Conservation (phyloP, 208 protist species). For the Leishmania aethiopica region DNA sequence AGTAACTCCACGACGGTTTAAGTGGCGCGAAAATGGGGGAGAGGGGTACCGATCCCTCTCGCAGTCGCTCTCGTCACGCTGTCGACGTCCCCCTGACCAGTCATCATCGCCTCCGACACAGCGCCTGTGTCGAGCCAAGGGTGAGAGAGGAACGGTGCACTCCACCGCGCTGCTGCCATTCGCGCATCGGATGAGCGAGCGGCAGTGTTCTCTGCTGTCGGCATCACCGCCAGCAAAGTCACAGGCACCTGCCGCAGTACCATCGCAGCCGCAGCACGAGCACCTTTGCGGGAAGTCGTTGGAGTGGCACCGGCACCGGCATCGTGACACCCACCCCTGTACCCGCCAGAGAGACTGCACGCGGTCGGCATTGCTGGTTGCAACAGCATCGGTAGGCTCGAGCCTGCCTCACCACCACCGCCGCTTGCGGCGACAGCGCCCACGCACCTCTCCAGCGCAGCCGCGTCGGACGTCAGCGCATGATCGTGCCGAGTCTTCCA, state of each 20-base stretch:
- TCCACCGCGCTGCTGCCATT: not conserved
- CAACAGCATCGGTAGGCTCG: not conserved
- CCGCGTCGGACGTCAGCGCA: constrained; percentile 5
- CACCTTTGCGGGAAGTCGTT: not conserved
- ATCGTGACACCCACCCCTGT: not conserved
- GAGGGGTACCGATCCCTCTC: not conserved
- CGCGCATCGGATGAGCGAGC: not conserved
- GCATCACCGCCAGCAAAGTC: not conserved
- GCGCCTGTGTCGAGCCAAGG: not conserved
- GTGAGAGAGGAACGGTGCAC: not conserved
- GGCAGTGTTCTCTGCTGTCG: not conserved
- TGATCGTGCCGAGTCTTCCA: not conserved
- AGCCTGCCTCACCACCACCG: not conserved
- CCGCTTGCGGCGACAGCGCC: not conserved
- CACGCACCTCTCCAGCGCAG: constrained; percentile 1
- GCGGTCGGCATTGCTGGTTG: not conserved
- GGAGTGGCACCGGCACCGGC: not conserved
- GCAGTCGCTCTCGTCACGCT: constrained; percentile 11
- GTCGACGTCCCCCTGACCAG: constrained; percentile 4
- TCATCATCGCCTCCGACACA: not conserved
- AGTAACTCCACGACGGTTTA: constrained; percentile 7
- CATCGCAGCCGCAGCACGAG: not conserved
- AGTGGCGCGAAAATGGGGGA: not conserved
- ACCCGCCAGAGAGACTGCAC: not conserved
- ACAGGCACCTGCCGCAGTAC: not conserved